These are phyloP conservation scores for Wickerhamomyces pijperi DNA, from an alignment of 805 yeast species.

Conservation along the genomic window DNA sequence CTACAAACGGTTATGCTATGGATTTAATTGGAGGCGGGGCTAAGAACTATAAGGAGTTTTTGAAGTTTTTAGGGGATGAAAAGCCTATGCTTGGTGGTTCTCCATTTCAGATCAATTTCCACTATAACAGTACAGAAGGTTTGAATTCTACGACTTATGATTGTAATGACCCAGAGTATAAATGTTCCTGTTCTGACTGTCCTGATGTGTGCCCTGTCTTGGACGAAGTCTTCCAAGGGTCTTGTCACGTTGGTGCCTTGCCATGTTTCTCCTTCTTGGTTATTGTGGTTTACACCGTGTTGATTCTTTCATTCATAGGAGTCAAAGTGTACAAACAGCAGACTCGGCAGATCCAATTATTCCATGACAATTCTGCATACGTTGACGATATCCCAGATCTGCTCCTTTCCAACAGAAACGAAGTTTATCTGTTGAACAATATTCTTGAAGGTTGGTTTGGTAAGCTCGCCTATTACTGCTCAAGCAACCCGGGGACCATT, in stretches of 20 bases:
- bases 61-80: slow-evolving; percentile 88
- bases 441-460: slow-evolving; percentile 36
- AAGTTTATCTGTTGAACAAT: slow-evolving; percentile 38
- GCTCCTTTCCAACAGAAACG: slow-evolving; percentile 12
- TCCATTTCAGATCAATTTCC: slow-evolving; percentile 83
- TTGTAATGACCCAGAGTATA: slow-evolving; percentile 56
- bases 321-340: slow-evolving; percentile 15
- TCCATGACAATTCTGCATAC: slow-evolving; percentile 31
- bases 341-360: slow-evolving; percentile 21
- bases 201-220: slow-evolving; percentile 66
- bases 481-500: slow-evolving; percentile 45
- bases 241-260: slow-evolving; percentile 47
- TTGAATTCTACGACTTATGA: slow-evolving; percentile 12
- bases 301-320: slow-evolving; percentile 16
- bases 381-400: slow-evolving; percentile 6
- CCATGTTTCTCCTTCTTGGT: slow-evolving; percentile 69
- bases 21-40: slow-evolving; percentile 98
- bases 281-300: slow-evolving; percentile 33
- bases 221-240: slow-evolving; percentile 28
- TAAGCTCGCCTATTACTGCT: slow-evolving; percentile 45
- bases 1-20: slow-evolving; percentile 95
- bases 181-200: slow-evolving; percentile 90
- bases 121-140: slow-evolving; percentile 25
- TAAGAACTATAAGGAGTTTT: slow-evolving; percentile 51
- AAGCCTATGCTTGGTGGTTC: slow-evolving; percentile 92